Evolutionary conservation across 768 basidiomycete species (phyloP), one percentile per base, ranked within the genome.

Genomic region (Stropharia rugosoannulata): DNA sequence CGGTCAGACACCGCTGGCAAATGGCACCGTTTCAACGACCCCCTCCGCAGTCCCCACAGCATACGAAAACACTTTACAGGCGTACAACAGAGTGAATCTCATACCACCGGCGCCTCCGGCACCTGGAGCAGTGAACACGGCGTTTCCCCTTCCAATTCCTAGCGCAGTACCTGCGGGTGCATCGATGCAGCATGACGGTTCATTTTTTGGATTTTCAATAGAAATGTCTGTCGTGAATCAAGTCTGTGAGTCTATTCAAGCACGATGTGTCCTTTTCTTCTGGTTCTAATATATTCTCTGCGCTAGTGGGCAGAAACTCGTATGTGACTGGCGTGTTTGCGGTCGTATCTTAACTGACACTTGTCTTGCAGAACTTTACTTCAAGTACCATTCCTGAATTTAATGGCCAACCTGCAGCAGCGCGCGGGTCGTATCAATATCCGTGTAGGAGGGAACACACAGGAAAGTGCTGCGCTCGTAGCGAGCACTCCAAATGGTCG

Each of bases 381-480:
- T 10, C 72, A 78, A 45, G 78, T 86, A 25, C 78, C 85, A 1
- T 90, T 91, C 71, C 77, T 91, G n/a, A 93, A 93, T 67, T 76
- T 92, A 29, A 81, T 94, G 73, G 75, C 83, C 7, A 87, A 88
- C 59, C 73, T 94, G 5, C 75, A 75, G 49, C 75, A 80, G 54
- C 80, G 91, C 25, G 81, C 79, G 5, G 90, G 45, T 2, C 45
- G 45, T 13, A 46, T 46, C 22, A 18, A 46, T 13, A 27, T 46
- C 19, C 45, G 45, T 6, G 45, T 46, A 15, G 45, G 45, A 0
- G 80, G 80, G 29, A 93, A 92, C 68, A 85, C 86, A 0, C 91
- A 93, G 65, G 91, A 94, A 57, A 77, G 73, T 25, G 82, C 82
- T 27, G 88, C 86, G 0, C 74, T 92, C 40, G 87, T 92, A 15